A percentile compares a stretch with the other conserved stretches of the same genome.
These are phyloP conservation scores for Ilex asprella DNA, from an alignment of 257 asterid species.

Conservation along the genomic window DNA sequence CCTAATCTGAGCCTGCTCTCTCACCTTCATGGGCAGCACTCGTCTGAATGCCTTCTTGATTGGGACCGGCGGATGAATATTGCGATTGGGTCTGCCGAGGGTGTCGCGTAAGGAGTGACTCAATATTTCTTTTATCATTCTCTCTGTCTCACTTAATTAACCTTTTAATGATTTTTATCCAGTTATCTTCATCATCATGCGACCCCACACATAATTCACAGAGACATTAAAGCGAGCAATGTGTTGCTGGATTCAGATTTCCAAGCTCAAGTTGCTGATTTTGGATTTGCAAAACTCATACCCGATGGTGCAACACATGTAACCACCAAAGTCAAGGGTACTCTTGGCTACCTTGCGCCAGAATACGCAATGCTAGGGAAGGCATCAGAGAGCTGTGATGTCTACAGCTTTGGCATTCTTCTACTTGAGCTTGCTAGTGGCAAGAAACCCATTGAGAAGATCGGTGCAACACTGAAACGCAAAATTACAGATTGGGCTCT, in stretches of 20 bases:
- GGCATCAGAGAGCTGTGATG: slow-evolving; percentile 87
- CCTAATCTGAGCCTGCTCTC: slow-evolving; percentile 79
- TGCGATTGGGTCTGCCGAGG: slow-evolving; percentile 87
- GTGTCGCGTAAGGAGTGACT: slow-evolving; percentile 57
- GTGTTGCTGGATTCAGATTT: slow-evolving; percentile 66
- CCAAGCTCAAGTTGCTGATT: slow-evolving; percentile 82
- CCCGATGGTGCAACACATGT: slow-evolving; percentile 94
- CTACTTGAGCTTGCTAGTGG: slow-evolving; percentile 91
- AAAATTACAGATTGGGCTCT: slow-evolving; percentile 80
- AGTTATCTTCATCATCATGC: slow-evolving; percentile 84
- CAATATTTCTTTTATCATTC: not conserved
- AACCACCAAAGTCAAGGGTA: slow-evolving; percentile 76
- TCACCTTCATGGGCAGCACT: slow-evolving; percentile 91
- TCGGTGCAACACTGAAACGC: slow-evolving; percentile 37
- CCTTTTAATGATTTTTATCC: slow-evolving; percentile 13
- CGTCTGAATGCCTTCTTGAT: slow-evolving; percentile 76
- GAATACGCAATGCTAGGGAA: slow-evolving; percentile 90
- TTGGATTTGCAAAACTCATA: slow-evolving; percentile 77
- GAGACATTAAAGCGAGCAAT: slow-evolving; percentile 89
- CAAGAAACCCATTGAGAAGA: slow-evolving; percentile 74
- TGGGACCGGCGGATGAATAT: slow-evolving; percentile 80
- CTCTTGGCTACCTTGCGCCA: slow-evolving; percentile 91
- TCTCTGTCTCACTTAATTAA: slow-evolving; percentile 4
- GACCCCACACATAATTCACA: slow-evolving; percentile 81
- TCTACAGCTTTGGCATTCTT: slow-evolving; percentile 89